A percentile compares a stretch with the other conserved stretches of the same genome.
Conservation (phyloP, 257 asterid species). For the Solanum corneliomulleri region DNA sequence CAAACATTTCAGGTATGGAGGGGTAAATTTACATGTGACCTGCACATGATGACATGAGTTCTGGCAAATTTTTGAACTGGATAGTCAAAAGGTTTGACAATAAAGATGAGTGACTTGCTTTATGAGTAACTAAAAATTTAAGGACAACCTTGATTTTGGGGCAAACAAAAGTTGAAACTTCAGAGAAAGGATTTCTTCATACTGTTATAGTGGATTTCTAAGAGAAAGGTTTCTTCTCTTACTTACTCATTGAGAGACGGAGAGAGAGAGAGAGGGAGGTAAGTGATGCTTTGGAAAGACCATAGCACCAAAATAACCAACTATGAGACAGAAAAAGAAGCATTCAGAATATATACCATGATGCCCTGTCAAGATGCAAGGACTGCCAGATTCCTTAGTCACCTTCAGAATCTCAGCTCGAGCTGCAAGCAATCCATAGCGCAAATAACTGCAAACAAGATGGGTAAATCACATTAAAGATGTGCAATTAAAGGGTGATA, state of each 20-base stretch:
- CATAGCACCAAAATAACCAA: background rate
- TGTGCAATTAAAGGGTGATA: background rate
- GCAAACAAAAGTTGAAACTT: background rate
- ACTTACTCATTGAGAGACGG: background rate
- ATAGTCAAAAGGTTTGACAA: background rate
- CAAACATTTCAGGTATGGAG: background rate
- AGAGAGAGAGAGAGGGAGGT: background rate
- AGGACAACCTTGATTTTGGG: background rate
- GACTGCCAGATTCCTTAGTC: slow-evolving; percentile 25
- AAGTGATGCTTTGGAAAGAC: background rate
- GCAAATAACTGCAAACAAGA: slow-evolving; percentile 21
- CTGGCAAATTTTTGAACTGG: background rate
- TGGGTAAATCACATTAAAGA: background rate
- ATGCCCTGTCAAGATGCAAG: slow-evolving; percentile 34
- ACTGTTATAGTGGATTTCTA: background rate
- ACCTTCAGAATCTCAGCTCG: slow-evolving; percentile 42
- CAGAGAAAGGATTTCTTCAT: background rate
- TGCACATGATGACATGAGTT: background rate
- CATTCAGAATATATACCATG: slow-evolving; percentile 14
- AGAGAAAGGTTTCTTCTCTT: background rate
- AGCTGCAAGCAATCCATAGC: slow-evolving; percentile 38
- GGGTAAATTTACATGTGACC: background rate
- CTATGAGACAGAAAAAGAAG: background rate
- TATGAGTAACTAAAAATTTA: background rate
- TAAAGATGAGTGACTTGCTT: background rate